These are phyloP conservation scores for Starmerella floris DNA, from an alignment of 805 yeast species.

Conservation along the genomic window DNA sequence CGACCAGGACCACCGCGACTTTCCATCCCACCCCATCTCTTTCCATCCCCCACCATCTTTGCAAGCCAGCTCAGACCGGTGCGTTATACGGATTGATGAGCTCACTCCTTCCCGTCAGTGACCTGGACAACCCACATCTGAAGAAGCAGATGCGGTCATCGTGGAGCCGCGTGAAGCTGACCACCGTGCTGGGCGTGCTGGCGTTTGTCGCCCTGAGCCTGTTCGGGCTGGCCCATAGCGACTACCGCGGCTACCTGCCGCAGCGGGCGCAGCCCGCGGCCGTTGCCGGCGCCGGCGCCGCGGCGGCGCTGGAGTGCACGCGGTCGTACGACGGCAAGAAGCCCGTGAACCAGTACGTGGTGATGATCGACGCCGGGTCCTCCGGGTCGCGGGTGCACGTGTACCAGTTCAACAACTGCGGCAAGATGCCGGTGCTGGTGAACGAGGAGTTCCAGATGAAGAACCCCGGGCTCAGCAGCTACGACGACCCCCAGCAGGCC, in stretches of 20 bases:
- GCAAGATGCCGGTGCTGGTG: slow-evolving; percentile 66
- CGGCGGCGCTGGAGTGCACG: slow-evolving; percentile 21
- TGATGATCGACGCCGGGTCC: slow-evolving; percentile 97
- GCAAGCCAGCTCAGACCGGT: no score
- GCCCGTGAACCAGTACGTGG: slow-evolving; percentile 50
- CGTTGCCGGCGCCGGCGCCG: background rate
- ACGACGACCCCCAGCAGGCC: slow-evolving; percentile 63
- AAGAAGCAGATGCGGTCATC: slow-evolving; percentile 7
- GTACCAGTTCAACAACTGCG: slow-evolving; percentile 79
- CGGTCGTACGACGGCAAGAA: slow-evolving; percentile 29
- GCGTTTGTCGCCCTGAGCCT: slow-evolving; percentile 1
- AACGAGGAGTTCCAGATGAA: slow-evolving; percentile 76
- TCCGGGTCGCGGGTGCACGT: slow-evolving; percentile 94
- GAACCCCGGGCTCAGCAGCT: slow-evolving; percentile 78
- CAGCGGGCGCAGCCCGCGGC: background rate
- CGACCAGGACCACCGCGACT: background rate
- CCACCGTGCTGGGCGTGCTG: slow-evolving; percentile 2
- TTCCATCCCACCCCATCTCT: no score
- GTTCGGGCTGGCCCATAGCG: background rate
- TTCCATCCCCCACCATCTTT: no score
- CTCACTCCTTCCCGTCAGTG: slow-evolving; percentile 12
- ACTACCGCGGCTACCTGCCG: slow-evolving; percentile 4
- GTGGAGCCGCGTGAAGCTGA: slow-evolving; percentile 8
- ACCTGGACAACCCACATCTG: slow-evolving; percentile 15
- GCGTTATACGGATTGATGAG: no score